These are phyloP conservation scores for Blastocladiella emersonii DNA, from an alignment of 371 early-diverging fungal genomes.

Conservation along the genomic window DNA sequence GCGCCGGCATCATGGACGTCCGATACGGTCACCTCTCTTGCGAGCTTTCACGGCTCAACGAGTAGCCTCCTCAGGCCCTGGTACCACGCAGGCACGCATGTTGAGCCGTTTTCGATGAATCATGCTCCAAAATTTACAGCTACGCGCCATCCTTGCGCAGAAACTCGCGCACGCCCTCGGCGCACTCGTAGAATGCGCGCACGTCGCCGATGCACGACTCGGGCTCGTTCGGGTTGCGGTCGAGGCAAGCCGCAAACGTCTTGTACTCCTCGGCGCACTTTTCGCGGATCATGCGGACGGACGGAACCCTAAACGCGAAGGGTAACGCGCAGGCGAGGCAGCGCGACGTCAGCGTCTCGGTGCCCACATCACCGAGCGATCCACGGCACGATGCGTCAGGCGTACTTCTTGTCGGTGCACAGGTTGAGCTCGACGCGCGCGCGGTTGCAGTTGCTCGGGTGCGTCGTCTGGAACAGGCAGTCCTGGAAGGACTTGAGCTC, in stretches of 20 bases:
- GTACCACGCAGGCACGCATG: no score
- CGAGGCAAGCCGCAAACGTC: background rate
- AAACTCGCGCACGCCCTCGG: background rate
- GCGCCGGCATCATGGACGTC: no score
- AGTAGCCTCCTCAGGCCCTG: no score
- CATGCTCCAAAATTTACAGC: no score
- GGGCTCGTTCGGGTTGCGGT: background rate
- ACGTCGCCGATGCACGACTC: background rate
- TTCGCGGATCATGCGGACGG: background rate
- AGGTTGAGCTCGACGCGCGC: background rate
- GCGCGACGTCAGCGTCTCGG: background rate
- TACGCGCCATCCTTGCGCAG: no score
- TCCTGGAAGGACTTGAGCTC: background rate
- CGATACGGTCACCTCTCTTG: no score
- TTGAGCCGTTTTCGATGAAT: no score
- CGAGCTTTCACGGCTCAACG: no score
- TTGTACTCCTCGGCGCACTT: background rate
- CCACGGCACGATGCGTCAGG: background rate
- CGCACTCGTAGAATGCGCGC: background rate
- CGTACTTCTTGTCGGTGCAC: background rate
- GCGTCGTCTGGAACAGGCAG: background rate
- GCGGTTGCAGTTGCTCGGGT: background rate
- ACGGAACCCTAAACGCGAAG: background rate
- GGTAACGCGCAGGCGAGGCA: no score
- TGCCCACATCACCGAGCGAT: background rate